Evolutionary conservation across 371 early-diverging fungal species (phyloP).

Genomic region (Sporodiniella umbellata): DNA sequence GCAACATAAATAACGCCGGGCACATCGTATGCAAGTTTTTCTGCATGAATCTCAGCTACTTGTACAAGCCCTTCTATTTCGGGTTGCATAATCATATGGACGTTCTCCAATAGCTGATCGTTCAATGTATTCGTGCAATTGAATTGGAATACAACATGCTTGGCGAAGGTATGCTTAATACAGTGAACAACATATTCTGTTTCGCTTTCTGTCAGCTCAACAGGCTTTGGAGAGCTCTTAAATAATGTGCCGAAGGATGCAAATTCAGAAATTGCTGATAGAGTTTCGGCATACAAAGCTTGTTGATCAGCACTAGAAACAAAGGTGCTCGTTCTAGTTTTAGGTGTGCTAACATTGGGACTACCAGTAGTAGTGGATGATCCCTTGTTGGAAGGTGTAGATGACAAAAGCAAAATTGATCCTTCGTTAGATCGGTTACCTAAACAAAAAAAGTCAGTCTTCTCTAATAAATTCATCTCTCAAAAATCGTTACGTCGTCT

Average conservation of each 20-base stretch:
- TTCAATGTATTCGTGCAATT: slow-evolving; percentile 91
- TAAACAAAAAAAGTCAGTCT: slow-evolving; percentile 14
- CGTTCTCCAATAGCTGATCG: slow-evolving; percentile 90
- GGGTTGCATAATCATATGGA: slow-evolving; percentile 78
- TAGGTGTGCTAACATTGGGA: background rate
- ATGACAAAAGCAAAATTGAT: slow-evolving; percentile 13
- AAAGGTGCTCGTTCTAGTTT: background rate
- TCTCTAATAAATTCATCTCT: no score
- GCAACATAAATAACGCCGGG: slow-evolving; percentile 84
- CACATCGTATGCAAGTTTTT: slow-evolving; percentile 71
- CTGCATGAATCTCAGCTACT: slow-evolving; percentile 63
- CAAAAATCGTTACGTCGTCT: slow-evolving; percentile 34
- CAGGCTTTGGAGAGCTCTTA: slow-evolving; percentile 75
- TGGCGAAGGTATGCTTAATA: slow-evolving; percentile 88
- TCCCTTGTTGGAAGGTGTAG: slow-evolving; percentile 26
- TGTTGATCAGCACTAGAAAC: slow-evolving; percentile 50
- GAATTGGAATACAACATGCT: slow-evolving; percentile 95
- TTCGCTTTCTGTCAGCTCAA: slow-evolving; percentile 90
- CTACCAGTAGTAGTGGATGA: slow-evolving; percentile 5
- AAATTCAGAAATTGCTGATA: slow-evolving; percentile 81
- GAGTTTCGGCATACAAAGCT: slow-evolving; percentile 69
- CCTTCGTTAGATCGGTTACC: slow-evolving; percentile 27
- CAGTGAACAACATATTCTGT: slow-evolving; percentile 93
- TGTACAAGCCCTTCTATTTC: slow-evolving; percentile 61
- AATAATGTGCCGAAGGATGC: slow-evolving; percentile 80